These are phyloP conservation scores for Nakaseomyces nivariensis DNA, from an alignment of 1,139 yeast genomes.

Conservation along the genomic window DNA sequence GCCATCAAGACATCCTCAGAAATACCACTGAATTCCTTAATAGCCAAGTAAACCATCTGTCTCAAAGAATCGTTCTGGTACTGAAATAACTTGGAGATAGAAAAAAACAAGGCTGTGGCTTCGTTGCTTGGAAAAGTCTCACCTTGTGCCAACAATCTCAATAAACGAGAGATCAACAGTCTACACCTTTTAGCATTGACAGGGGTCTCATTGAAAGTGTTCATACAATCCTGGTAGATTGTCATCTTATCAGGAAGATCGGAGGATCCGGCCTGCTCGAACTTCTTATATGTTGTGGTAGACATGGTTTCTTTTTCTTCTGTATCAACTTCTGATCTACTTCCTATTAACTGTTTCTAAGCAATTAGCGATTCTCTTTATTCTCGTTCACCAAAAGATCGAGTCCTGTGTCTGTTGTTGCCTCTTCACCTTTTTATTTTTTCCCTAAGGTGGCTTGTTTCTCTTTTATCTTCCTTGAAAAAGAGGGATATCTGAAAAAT, in stretches of 20 bases:
- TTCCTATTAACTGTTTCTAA: not conserved
- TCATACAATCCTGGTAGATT: slow-evolving; percentile 89
- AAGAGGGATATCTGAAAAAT: too few relatives aligned
- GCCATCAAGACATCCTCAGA: slow-evolving; percentile 96
- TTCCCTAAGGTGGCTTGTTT: not conserved
- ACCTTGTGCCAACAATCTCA: slow-evolving; percentile 69
- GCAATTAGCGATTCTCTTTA: not conserved
- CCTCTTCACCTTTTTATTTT: not conserved
- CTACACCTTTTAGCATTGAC: slow-evolving; percentile 85
- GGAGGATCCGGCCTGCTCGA: slow-evolving; percentile 63
- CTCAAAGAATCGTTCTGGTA: slow-evolving; percentile 85
- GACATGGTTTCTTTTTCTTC: slow-evolving; percentile 41
- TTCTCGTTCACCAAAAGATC: too few relatives aligned
- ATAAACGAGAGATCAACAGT: slow-evolving; percentile 47
- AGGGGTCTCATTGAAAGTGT: slow-evolving; percentile 87
- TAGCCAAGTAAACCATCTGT: slow-evolving; percentile 88
- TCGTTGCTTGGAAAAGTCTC: slow-evolving; percentile 82
- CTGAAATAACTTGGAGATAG: slow-evolving; percentile 88
- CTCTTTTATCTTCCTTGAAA: not conserved
- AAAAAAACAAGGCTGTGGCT: slow-evolving; percentile 86
- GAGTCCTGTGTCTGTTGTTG: not conserved
- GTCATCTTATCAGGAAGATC: slow-evolving; percentile 87
- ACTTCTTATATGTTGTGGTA: slow-evolving; percentile 70
- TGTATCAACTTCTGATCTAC: not conserved
- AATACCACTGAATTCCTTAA: slow-evolving; percentile 75